Evolutionary conservation across 768 basidiomycete species (phyloP).

Genomic region (Sporobolomyces pararoseus): DNA sequence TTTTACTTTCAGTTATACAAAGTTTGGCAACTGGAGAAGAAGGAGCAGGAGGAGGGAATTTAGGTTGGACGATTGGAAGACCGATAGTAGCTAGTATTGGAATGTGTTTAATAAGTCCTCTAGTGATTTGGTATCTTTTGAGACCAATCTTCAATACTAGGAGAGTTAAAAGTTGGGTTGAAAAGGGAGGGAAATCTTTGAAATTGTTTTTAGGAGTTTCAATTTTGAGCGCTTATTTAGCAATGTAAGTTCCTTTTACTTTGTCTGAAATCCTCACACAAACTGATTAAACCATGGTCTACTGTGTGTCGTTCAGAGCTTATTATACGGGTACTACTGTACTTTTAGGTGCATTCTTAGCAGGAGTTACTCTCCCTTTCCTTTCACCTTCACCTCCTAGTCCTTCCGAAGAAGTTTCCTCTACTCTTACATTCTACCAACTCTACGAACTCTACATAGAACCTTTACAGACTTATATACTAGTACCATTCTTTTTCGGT

Average conservation of each 20-base stretch:
- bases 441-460: background rate
- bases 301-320: conserved; percentile 16
- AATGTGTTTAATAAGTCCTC: conserved; percentile 53
- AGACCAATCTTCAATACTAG: conserved; percentile 40
- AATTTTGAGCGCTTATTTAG: conserved; percentile 27
- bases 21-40: conserved; percentile 6
- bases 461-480: conserved; percentile 45
- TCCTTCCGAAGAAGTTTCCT: too few species aligned
- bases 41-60: background rate
- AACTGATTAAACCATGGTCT: too few species aligned
- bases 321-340: conserved; percentile 61
- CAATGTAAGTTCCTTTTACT: conserved; percentile 21
- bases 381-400: background rate
- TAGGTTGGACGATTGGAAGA: conserved; percentile 53
- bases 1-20: conserved; percentile 59
- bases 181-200: background rate
- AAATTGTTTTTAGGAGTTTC: conserved; percentile 20
- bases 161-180: background rate
- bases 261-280: background rate
- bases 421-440: background rate
- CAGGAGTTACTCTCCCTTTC: conserved; percentile 51
- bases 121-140: conserved; percentile 48
- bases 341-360: conserved; percentile 63
- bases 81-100: conserved; percentile 60
- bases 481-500: conserved; percentile 65